Base-by-base conservation (phyloP, 768 basidiomycete genomes). In the Suillus placidus region DNA sequence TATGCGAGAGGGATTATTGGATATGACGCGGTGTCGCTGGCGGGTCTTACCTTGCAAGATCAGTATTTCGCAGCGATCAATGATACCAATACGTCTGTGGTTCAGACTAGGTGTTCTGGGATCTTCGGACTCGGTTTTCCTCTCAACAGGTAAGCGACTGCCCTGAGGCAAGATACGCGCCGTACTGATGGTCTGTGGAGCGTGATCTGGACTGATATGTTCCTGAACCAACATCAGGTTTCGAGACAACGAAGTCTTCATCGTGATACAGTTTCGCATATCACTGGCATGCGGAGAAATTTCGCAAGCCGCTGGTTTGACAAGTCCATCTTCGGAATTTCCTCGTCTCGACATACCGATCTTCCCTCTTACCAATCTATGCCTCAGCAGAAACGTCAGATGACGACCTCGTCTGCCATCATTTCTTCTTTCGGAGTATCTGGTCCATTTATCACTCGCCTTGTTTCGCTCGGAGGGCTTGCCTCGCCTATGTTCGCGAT, bases 61-160 rank as follows among this genome's bases (percentile, higher is more conserved):
- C 90, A 92, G 69, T 85, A 80, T 63, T 85, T 93, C 65, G 88
- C 85, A 10, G 85, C 89, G 9, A 87, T 92, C 62, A 86, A 87
- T 69, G 74, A 83, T 61, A 94, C 92, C 4, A 88, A 91, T 67
- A 88, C 89, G 2, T 87, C 81, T 26, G 80, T 92, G 9, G 69
- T 82, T 43, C 80, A 84, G 47, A 85, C 83, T 1, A 85, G 85
- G 1, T 80, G 85, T 20, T 82, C 84, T 18, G 92, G 91, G 3
- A 91, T 93, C 49, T 82, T 93, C 64, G 92, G 92, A 0, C 79
- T 92, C 12, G 91, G 92, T 0, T 93, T 93, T 68, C 90, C 91
- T 4, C 72, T 85, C 16, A 89, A 88, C 67, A 92, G 90, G 90
- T 89, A 32, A 16, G 79, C 68, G 6, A 14, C 20, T 62, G 9